Percentiles rank a stretch among this genome's conserved stretches.
These are phyloP conservation scores for Ogataea chonburiensis DNA, from an alignment of 805 yeast genomes.

Conservation along the genomic window DNA sequence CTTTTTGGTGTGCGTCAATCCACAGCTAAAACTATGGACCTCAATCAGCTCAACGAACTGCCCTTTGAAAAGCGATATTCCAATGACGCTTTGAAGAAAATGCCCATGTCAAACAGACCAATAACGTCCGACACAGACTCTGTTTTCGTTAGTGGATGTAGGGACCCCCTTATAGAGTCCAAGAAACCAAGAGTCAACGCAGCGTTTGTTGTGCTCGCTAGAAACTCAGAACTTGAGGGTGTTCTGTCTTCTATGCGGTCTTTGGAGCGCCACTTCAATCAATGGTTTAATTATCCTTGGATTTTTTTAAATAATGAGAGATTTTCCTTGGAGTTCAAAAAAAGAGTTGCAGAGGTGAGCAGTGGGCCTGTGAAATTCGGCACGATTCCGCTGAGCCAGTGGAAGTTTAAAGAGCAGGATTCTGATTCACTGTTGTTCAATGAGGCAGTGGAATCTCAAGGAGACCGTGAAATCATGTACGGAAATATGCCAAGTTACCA, in stretches of 20 bases:
- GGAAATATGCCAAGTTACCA: conserved; percentile 84
- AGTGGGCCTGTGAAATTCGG: conserved; percentile 73
- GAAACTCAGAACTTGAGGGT: conserved; percentile 78
- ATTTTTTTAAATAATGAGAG: conserved; percentile 81
- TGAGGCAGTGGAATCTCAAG: conserved; percentile 68
- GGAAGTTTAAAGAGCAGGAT: conserved; percentile 65
- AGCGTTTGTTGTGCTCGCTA: conserved; percentile 76
- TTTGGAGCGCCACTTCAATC: conserved; percentile 85
- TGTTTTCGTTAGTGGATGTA: conserved; percentile 36
- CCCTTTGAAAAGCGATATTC: conserved; percentile 23
- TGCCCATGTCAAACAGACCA: conserved; percentile 31
- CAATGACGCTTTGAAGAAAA: conserved; percentile 10
- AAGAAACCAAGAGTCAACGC: conserved; percentile 64
- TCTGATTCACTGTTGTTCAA: conserved; percentile 40
- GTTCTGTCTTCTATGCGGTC: conserved; percentile 71
- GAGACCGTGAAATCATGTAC: conserved; percentile 80
- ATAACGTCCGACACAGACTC: conserved; percentile 27
- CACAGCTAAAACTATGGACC: conserved; percentile 3
- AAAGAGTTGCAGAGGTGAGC: conserved; percentile 50
- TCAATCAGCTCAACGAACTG: conserved; percentile 9
- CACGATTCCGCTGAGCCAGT: conserved; percentile 49
- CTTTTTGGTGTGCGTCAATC: neutral
- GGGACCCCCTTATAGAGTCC: conserved; percentile 25
- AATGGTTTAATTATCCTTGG: conserved; percentile 94
- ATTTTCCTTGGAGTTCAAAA: conserved; percentile 64